Evolutionary conservation across 352 stramenopile species (phyloP), one percentile per base, ranked within the genome.

Genomic region (Pythium coloratum): DNA sequence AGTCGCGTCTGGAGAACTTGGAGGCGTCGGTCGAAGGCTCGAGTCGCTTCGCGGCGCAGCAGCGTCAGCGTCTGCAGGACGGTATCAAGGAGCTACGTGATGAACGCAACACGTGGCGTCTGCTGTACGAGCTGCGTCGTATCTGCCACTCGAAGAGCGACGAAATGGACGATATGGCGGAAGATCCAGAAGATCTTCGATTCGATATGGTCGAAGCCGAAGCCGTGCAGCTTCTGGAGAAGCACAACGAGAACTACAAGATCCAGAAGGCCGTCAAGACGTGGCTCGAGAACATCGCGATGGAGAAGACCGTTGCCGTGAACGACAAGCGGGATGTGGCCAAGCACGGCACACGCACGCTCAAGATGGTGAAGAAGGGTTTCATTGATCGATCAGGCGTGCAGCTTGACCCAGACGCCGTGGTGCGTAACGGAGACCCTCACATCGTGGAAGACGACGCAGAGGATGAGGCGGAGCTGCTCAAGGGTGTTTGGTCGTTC

Each of bases 171-270:
- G 59, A 91, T 6, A 38, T 64, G 7, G 30, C 42, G 0, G 70
- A 68, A 1, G 76, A 83, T 33, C 69, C 49, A 3, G 76, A 82
- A 1, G 72, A 83, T 24, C 53, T 94, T 20, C 73, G 79, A 32
- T 90, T 91, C 36, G 80, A 92, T 38, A 92, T 91, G 83, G 72
- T 91, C 42, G 88, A 94, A 59, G 81, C 90, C 28, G 86, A 96
- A 30, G 88, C 83, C 0, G 76, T 94, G 46, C 74, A 81, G 1
- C 34, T 87, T 14, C 60, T 94, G 26, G 84, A 92, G 60, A 81
- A 70, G 3, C 72, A 62, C 10, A 88, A 84, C 47, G 81, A 93
- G 57, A 78, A 71, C 51, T 94, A 82, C 64, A 82, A 82, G 64
- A 83, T 93, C 49, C 83, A 94, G 59, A 69, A 70, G 13, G 85